Percentiles rank a stretch among this genome's conserved stretches.
Conservation (phyloP, 305 asterid species). For the Fraxinus dipetala region DNA sequence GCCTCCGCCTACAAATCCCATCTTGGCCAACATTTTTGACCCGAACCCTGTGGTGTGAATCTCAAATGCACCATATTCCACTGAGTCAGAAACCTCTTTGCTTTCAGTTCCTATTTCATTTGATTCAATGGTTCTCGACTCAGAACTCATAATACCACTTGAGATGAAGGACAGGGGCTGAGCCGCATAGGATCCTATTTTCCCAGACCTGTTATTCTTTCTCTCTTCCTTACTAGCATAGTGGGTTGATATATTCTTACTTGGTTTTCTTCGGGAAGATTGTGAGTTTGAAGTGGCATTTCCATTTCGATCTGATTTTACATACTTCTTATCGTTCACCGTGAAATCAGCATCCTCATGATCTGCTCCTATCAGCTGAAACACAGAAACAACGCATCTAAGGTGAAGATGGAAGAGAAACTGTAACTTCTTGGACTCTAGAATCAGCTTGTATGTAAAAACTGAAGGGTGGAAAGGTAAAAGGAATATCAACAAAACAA, state of each 20-base stretch:
- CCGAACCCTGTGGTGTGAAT: constrained; percentile 97
- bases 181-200: constrained; percentile 59
- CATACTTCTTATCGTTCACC: constrained; percentile 35
- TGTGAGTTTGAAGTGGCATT: constrained; percentile 24
- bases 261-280: constrained; percentile 37
- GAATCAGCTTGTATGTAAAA: not conserved
- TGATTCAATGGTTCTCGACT: constrained; percentile 27
- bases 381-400: constrained; percentile 21
- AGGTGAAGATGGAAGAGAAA: constrained; percentile 6
- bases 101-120: constrained; percentile 28
- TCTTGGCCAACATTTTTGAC: constrained; percentile 93
- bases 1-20: constrained; percentile 89
- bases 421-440: not conserved
- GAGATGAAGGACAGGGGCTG: constrained; percentile 84
- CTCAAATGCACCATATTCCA: constrained; percentile 68
- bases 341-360: constrained; percentile 62
- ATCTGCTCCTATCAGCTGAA: constrained; percentile 74
- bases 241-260: constrained; percentile 27
- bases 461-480: not conserved
- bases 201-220: constrained; percentile 39
- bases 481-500: not conserved
- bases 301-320: constrained; percentile 20
- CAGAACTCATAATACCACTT: constrained; percentile 65
- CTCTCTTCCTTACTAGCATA: constrained; percentile 36
- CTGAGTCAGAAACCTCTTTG: constrained; percentile 34